Percentiles rank a stretch among this genome's conserved stretches.
phyloP scores from a whole-genome alignment of 2,329 filamentous ascomycete genomes.

The Daldinia sp. region DNA sequence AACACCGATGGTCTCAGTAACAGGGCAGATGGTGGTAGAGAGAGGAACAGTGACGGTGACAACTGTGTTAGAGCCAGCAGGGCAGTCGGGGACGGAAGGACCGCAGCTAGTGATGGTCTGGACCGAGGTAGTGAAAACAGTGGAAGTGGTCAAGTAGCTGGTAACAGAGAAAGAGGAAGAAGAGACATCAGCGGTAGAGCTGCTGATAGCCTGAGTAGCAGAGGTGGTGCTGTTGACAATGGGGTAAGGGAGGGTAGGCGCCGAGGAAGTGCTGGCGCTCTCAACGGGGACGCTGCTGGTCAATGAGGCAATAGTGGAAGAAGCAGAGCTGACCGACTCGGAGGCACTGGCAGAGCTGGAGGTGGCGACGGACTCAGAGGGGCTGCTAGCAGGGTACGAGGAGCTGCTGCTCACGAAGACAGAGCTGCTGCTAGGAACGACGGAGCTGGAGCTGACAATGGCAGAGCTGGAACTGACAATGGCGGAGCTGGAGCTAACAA shows the following conservation, averaged over 20 bases:
- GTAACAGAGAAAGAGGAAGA: conserved; percentile 48
- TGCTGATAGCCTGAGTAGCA: conserved; percentile 18
- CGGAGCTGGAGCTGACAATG: neutral
- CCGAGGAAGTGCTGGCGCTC: conserved; percentile 36
- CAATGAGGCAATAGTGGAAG: conserved; percentile 15
- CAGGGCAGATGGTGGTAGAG: conserved; percentile 71
- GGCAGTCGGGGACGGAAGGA: conserved; percentile 64
- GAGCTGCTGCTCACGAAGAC: neutral
- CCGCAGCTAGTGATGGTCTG: conserved; percentile 66
- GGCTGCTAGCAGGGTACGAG: neutral
- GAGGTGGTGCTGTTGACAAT: conserved; percentile 36
- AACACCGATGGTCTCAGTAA: conserved; percentile 64
- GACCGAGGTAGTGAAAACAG: conserved; percentile 63
- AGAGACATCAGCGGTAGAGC: conserved; percentile 38
- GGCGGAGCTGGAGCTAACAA: neutral
- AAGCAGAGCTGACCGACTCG: neutral
- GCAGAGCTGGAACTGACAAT: conserved; percentile 17
- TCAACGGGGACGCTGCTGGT: conserved; percentile 15
- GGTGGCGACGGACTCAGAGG: neutral
- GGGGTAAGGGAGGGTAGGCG: conserved; percentile 30
- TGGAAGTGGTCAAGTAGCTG: conserved; percentile 61
- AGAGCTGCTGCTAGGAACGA: neutral
- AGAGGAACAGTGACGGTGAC: conserved; percentile 67
- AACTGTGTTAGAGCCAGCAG: conserved; percentile 58
- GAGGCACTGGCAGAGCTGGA: conserved; percentile 16